Conservation (phyloP, 2,329 filamentous ascomycete genomes). For the Aspergillus novoparasiticus region DNA sequence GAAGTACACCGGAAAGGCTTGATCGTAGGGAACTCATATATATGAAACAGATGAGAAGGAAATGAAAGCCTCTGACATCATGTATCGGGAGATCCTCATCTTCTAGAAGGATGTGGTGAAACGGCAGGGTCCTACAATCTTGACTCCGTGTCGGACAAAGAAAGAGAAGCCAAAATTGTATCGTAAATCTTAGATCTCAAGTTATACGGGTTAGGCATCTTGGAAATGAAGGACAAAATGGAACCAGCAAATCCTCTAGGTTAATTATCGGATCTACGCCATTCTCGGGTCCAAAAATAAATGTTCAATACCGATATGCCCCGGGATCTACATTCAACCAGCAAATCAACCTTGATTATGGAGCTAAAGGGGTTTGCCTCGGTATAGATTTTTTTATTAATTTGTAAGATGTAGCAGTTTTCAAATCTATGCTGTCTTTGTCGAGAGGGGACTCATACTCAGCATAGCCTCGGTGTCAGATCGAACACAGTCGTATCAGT, state of each 20-base stretch:
- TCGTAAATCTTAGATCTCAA: not conserved
- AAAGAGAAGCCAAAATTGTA: not conserved
- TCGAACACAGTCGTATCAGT: not conserved
- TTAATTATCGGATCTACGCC: not conserved
- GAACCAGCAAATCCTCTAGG: not conserved
- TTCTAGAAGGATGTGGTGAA: not conserved
- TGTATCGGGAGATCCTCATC: not conserved
- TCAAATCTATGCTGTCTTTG: not conserved
- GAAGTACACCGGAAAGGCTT: conserved; percentile 17
- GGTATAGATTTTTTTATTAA: not conserved
- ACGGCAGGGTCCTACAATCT: not conserved
- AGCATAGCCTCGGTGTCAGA: not conserved
- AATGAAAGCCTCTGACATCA: not conserved
- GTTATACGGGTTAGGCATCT: not conserved
- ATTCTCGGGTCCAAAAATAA: not conserved
- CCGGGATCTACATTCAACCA: not conserved
- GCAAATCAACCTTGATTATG: not conserved
- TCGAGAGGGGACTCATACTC: not conserved
- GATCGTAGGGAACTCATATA: not conserved
- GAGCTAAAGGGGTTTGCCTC: not conserved
- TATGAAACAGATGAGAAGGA: not conserved
- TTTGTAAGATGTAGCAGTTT: not conserved
- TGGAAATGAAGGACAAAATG: not conserved
- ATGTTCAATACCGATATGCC: not conserved
- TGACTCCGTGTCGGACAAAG: not conserved